Evolutionary conservation across 2,329 filamentous ascomycete genomes (phyloP), one percentile per base, ranked within the genome.

Genomic region (Exophiala sp.): DNA sequence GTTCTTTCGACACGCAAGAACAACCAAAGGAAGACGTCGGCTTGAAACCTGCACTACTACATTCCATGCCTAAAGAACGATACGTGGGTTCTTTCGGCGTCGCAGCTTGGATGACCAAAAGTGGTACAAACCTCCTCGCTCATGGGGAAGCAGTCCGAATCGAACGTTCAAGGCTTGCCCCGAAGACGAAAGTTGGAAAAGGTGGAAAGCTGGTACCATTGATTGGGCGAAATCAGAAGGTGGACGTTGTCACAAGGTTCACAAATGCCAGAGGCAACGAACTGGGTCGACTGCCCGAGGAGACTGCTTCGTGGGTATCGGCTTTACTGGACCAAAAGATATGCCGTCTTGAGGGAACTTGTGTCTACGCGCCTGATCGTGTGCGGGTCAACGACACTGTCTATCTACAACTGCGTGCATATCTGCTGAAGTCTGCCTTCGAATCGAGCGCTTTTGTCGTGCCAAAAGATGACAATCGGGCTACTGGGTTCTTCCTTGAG

Each of bases 21-120:
- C 24, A 8, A 29, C 24, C 24, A 29, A 29, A 29, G 24, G 34
- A 46, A 7, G 39, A 21, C 18, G 20, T 33, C 24, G 21, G 11
- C 9, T 20, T 54, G 58, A 52, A 63, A 63, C 10, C 66, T 67
- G 38, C 32, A 8, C 10, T 50, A 10, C 50, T 70, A 12, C 65
- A 65, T 24, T 64, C 64, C 3, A 81, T 78, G 75, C 84, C 85
- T 0, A 64, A 72, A 1, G 78, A 76, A 62, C 75, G 94, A 65
- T 99, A 97, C 65, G 82, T 97, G 57, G 94, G 94, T 14, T 89
- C 91, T 0, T 94, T 97, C 70, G 94, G 94, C 7, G 91, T 89
- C 3, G 89, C 87, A 50, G 94, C 86, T 3, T 99, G 94, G 94
- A 86, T 89, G 5, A 97, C 92, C 3, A 84, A 86, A 63, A 96